These are phyloP conservation scores for Candida nitratophila DNA, from an alignment of 805 yeast species.

Conservation along the genomic window DNA sequence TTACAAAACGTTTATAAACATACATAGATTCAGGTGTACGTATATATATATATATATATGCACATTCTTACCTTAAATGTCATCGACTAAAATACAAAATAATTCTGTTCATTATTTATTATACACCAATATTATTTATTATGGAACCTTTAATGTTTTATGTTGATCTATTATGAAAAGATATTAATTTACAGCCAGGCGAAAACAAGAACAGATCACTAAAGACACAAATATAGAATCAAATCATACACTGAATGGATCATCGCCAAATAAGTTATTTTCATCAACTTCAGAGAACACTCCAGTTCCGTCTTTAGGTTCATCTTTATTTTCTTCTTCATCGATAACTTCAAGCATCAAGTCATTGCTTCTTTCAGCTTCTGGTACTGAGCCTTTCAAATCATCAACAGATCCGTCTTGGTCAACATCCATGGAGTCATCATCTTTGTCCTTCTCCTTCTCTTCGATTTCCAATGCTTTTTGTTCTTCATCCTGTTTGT, in stretches of 20 bases:
- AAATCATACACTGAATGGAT: background rate
- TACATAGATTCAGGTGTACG: no score
- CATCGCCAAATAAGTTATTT: background rate
- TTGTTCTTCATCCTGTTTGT: constrained; percentile 22
- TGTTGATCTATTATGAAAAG: no score
- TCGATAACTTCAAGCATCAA: background rate
- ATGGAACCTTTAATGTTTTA: no score
- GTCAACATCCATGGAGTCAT: background rate
- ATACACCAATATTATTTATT: background rate
- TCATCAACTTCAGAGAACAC: background rate
- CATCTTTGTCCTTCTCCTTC: background rate
- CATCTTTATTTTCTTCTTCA: background rate
- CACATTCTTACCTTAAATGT: no score
- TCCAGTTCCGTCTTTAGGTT: background rate
- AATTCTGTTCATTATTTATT: no score
- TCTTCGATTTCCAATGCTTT: background rate
- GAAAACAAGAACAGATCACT: no score
- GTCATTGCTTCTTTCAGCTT: background rate
- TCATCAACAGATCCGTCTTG: background rate
- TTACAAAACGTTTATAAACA: no score
- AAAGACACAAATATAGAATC: background rate
- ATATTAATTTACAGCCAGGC: no score
- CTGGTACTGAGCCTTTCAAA: background rate
- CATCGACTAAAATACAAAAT: no score
- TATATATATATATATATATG: no score